Base-by-base conservation (phyloP, 768 basidiomycete species). In the Austroboletus eburneus region DNA sequence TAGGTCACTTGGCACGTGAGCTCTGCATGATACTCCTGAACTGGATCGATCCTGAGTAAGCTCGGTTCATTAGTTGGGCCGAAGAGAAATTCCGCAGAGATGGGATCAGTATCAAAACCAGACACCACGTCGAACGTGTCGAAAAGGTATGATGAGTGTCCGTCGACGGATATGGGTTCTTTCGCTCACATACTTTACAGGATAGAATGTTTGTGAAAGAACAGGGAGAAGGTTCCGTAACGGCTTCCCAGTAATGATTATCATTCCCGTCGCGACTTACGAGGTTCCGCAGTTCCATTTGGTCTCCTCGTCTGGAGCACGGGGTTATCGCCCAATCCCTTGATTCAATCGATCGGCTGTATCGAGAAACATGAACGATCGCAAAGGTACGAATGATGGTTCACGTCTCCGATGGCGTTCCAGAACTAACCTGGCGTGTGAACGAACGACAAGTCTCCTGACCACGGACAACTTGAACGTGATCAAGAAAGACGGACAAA, bases 301-400 rank as follows among this genome's bases (percentile, higher is more conserved):
- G 90, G 91, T 21, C 69, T 93, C 18, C 75, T 90, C 10, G 88
- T 93, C 14, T 93, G 91, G 91, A 85, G 83, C 50, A 93, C 91
- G 2, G 91, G 91, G 2, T 71, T 93, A 3, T 77, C 87, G 5
- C 80, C 88, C 4, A 93, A 92, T 60, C 90, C 91, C 7, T 69
- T 93, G 22, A 76, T 92, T 42, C 66, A 75, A 49, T 72, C 76
- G 0, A 77, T 90, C 39, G 63, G 68, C 7, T 79, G 76, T 38
- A 69, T 84, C 3, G 69, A 74, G 58, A 89, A 88, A 57, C 72
- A 88, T 49, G 67, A 72, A 13, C 80, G 75, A 63, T 77, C 81
- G 0, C 69, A 74, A 24, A 77, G 78, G 79, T 80, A 52, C 1
- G 40, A 37, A 21, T 37, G 4, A 24, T 9, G 23, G 16, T 12